A percentile compares a stretch with the other conserved stretches of the same genome.
These are phyloP conservation scores for Glutinoglossum americanum DNA, from an alignment of 495 filamentous ascomycete species.

Conservation along the genomic window DNA sequence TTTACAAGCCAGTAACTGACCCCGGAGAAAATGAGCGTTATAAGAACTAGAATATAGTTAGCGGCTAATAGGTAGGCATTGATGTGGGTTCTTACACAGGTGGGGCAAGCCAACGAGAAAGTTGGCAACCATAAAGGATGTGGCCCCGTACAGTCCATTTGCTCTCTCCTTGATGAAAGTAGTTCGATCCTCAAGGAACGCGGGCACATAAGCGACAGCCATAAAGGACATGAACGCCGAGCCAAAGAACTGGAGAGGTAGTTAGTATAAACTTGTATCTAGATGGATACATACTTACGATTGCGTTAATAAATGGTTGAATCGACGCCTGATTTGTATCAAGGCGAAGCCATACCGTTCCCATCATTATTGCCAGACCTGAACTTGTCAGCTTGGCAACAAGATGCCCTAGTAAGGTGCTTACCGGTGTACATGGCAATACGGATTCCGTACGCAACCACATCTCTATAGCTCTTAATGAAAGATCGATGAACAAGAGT, in stretches of 20 bases:
- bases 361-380: constrained; percentile 60
- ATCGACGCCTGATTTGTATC: constrained; percentile 41
- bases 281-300: constrained; percentile 12
- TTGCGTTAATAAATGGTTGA: constrained; percentile 58
- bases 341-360: constrained; percentile 62
- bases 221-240: constrained; percentile 82
- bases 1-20: constrained; percentile 63
- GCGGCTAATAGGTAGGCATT: not conserved
- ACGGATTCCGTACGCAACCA: constrained; percentile 62
- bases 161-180: constrained; percentile 58
- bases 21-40: constrained; percentile 48
- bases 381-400: not conserved
- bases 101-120: constrained; percentile 66
- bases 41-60: constrained; percentile 23
- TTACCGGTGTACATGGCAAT: constrained; percentile 59
- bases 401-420: not conserved
- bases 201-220: constrained; percentile 66
- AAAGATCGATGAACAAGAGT: constrained; percentile 48
- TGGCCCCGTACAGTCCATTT: constrained; percentile 58
- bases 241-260: constrained; percentile 34
- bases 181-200: constrained; percentile 58
- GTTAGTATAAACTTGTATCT: not conserved
- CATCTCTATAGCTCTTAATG: constrained; percentile 62
- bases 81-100: constrained; percentile 20
- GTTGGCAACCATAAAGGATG: constrained; percentile 51